Evolutionary conservation across 345 rosid genomes (phyloP), one percentile per base, ranked within the genome.

Genomic region (Eutrema heterophyllum): DNA sequence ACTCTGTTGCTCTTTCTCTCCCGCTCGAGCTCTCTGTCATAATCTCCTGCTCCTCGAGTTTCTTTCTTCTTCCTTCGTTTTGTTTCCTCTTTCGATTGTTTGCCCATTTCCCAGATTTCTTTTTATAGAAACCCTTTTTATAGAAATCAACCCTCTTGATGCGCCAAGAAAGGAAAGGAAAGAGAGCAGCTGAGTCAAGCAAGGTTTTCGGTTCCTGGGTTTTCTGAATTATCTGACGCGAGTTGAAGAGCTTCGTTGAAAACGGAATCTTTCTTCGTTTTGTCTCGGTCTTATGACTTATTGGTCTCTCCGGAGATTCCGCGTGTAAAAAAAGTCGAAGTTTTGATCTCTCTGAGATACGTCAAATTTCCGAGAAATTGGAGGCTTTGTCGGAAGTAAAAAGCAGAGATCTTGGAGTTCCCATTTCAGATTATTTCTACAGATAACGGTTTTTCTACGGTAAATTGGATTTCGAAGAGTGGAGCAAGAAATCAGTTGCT

Each of bases 1-100:
- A 86, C 75, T 85, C 84, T 86, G 88, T 81, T 82, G 69, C 44
- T 70, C 70, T 60, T 43, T 72, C 54, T 58, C 69, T 75, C 76
- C 53, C 55, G 43, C 60, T 66, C 53, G 46, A 58, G 26, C 68
- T 61, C 73, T 73, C 59, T 49, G 76, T 55, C 71, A 2, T 38
- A 75, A 62, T 63, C 68, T 54, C 66, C 50, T 73, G 36, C 70
- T 40, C 46, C 65, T 39, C 18, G 40, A 61, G 55, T 64, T 29
- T 50, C 26, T 5, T 55, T 7, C n/a, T 30, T 21, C 18, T 51
- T 26, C 55, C 29, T 39, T 14, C 1, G 61, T 38, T 35, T 74
- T 68, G 35, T 4, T 26, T 36, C 27, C 74, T 70, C 40, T 32
- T 64, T 52, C 43, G 10, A 67, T 78, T 81, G 49, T 54, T 36